Base-by-base conservation (phyloP, 2,329 filamentous ascomycete genomes). In the Fusarium tupiense region DNA sequence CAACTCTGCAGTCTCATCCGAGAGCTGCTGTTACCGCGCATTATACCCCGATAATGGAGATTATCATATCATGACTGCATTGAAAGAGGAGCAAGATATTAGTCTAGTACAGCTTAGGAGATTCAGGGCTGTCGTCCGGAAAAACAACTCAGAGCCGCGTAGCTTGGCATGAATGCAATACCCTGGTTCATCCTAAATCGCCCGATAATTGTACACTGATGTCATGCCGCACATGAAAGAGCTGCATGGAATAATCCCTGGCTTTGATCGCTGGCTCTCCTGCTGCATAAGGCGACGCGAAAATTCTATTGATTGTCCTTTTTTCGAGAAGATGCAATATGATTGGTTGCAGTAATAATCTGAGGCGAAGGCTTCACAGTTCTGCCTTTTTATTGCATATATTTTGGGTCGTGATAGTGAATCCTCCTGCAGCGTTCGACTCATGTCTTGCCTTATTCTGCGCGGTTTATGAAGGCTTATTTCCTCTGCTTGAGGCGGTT, bases 381-480 rank as follows among this genome's bases (percentile, higher is more conserved):
- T 53, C 50, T 37, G 49, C 31, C 49, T 24, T 24, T 52, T 52
- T 35, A 52, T 52, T 52, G 49, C 49, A 53, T 53, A 53, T 53
- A 53, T 35, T 53, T 53, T 53, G 49, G 49, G 49, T 35, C 49
- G n/a, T 60, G 59, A 70, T 43, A 38, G 59, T 70, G 59, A 65
- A 64, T 70, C 52, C 60, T 70, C 57, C 66, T 69, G 67, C 57
- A 64, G 29, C 26, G 41, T 44, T 43, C 41, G 67, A 70, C 64
- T 70, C 67, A 70, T 69, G 65, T 16, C 24, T 44, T 49, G 47
- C 33, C 22, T 46, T 47, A 37, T 49, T 31, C 58, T 66, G 58
- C 63, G 41, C n/a, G 53, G 61, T 65, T 67, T 43, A 43, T 49
- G 24, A 35, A 50, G 61, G 33, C 29, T 19, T 40, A 29, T 37